phyloP scores from a whole-genome alignment of 1,284 basidiomycete species.

The Ganoderma boninense region DNA sequence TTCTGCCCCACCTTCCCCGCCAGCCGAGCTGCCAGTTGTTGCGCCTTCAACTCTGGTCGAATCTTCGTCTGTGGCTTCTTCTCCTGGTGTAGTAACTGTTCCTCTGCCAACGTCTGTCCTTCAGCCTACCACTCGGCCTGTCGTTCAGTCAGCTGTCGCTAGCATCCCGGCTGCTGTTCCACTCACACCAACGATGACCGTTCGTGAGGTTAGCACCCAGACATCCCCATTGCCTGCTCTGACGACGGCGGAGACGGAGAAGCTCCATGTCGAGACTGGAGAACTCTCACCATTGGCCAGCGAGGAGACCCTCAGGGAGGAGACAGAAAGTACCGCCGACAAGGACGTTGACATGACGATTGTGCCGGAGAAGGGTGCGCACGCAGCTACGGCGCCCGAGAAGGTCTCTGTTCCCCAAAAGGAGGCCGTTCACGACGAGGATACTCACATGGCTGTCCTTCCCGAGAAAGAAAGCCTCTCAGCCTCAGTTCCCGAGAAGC shows the following conservation, averaged over 20 bases:
- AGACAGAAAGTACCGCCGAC: conserved; percentile 15
- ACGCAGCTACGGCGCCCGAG: background rate
- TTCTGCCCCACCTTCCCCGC: background rate
- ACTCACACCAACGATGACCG: background rate
- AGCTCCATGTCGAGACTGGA: conserved; percentile 19
- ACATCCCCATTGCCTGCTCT: conserved; percentile 12
- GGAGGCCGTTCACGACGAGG: conserved; percentile 6
- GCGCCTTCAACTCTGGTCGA: background rate
- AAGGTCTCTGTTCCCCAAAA: conserved; percentile 14
- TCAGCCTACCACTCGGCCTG: background rate
- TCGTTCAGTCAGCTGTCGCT: background rate
- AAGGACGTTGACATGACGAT: background rate
- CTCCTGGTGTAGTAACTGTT: background rate
- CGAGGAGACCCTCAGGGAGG: conserved; percentile 30
- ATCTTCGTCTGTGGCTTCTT: background rate
- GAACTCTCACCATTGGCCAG: conserved; percentile 30
- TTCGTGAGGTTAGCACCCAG: conserved; percentile 17
- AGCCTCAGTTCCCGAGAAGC: conserved; percentile 4
- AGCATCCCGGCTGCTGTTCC: background rate
- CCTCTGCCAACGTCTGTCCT: background rate
- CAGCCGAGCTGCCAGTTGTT: background rate
- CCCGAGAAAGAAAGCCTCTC: background rate
- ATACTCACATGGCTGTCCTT: background rate
- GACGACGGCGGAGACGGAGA: conserved; percentile 10
- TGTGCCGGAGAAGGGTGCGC: background rate